These are phyloP conservation scores for Gracilariopsis chorda DNA, from an alignment of 23 red algal species.

Conservation along the genomic window DNA sequence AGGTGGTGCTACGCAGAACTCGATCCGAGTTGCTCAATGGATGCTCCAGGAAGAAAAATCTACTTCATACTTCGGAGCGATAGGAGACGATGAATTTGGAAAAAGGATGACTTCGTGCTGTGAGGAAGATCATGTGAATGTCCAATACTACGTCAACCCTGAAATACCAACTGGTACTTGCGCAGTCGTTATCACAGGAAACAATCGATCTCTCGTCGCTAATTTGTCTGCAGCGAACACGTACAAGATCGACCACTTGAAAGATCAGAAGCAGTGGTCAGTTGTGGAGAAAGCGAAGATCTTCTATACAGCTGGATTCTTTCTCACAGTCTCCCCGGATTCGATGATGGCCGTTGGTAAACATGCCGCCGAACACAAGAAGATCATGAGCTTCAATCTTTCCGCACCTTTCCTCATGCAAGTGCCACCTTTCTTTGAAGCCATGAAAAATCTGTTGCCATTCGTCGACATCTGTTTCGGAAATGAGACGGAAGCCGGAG, in stretches of 20 bases:
- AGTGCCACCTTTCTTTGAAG: slow-evolving; percentile 90
- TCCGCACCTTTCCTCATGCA: slow-evolving; percentile 98
- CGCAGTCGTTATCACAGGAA: slow-evolving; percentile 92
- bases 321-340: slow-evolving; percentile 93
- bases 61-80: slow-evolving; percentile 90
- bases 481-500: slow-evolving; percentile 91
- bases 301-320: slow-evolving; percentile 98
- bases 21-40: slow-evolving; percentile 98
- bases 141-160: slow-evolving; percentile 75
- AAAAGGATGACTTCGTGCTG: slow-evolving; percentile 79
- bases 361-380: slow-evolving; percentile 60
- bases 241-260: slow-evolving; percentile 83
- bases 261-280: slow-evolving; percentile 80
- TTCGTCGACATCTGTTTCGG: slow-evolving; percentile 97
- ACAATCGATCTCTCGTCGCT: slow-evolving; percentile 89
- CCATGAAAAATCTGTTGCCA: slow-evolving; percentile 81
- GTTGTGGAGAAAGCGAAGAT: slow-evolving; percentile 80
- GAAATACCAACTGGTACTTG: slow-evolving; percentile 90
- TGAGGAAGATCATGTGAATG: slow-evolving; percentile 80
- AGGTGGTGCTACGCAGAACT: slow-evolving; percentile 98
- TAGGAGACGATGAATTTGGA: slow-evolving; percentile 92
- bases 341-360: slow-evolving; percentile 80
- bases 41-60: slow-evolving; percentile 71
- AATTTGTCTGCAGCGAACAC: slow-evolving; percentile 96
- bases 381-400: slow-evolving; percentile 95